A percentile compares a stretch with the other conserved stretches of the same genome.
Evolutionary conservation across 257 asterid genomes (phyloP).

Genomic region (Haberlea rhodopensis): DNA sequence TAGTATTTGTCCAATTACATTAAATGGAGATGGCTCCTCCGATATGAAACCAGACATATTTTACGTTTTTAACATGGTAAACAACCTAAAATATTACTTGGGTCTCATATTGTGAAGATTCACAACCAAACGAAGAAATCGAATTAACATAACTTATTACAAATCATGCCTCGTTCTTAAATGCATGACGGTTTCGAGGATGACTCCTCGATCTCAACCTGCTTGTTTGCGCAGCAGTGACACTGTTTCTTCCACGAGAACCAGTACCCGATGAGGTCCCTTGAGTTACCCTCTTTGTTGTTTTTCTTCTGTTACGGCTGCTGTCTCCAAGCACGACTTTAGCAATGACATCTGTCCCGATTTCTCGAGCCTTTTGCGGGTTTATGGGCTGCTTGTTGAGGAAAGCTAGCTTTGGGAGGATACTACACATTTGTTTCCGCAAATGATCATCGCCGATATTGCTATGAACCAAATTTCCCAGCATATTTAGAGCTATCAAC

Average conservation of each 20-base stretch:
- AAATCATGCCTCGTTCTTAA: constrained; percentile 27
- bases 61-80: too few relatives aligned
- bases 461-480: constrained; percentile 77
- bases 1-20: neutral
- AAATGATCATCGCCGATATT: constrained; percentile 63
- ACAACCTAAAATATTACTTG: too few relatives aligned
- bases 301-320: constrained; percentile 43
- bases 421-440: constrained; percentile 55
- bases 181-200: constrained; percentile 26
- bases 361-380: constrained; percentile 59
- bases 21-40: neutral
- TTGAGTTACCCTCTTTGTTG: constrained; percentile 35
- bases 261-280: constrained; percentile 28
- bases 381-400: constrained; percentile 64
- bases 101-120: too few relatives aligned
- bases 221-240: constrained; percentile 35
- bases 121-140: neutral
- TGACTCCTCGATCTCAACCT: constrained; percentile 45
- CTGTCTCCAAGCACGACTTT: constrained; percentile 60
- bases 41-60: neutral
- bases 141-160: constrained; percentile 11
- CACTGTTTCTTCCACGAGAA: constrained; percentile 37
- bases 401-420: constrained; percentile 61
- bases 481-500: constrained; percentile 59
- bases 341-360: constrained; percentile 50